phyloP scores from a whole-genome alignment of 352 stramenopile genomes.

The Globisporangium barbulae region DNA sequence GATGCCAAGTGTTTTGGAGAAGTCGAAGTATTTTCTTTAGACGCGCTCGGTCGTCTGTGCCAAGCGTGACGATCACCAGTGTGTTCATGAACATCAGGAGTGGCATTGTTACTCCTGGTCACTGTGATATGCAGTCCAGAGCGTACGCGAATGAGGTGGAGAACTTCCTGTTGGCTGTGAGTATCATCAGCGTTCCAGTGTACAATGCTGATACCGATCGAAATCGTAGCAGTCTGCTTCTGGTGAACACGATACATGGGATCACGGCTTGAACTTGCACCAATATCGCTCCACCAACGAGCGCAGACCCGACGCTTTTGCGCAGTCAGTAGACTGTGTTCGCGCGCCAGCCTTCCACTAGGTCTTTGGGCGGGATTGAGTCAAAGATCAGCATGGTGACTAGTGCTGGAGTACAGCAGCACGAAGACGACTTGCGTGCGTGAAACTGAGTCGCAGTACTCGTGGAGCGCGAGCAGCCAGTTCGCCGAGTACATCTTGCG shows the following conservation, averaged over 20 bases:
- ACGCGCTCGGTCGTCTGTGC: not conserved
- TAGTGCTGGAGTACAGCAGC: not conserved
- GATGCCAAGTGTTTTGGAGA: not conserved
- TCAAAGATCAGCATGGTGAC: not conserved
- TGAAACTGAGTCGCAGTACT: not conserved
- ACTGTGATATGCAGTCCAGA: not conserved
- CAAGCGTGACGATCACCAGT: not conserved
- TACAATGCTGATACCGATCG: not conserved
- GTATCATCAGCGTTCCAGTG: not conserved
- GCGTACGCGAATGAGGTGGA: conserved; percentile 8
- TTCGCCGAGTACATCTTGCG: not conserved
- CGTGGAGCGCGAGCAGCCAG: not conserved
- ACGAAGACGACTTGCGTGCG: not conserved
- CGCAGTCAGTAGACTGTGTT: not conserved
- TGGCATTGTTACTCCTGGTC: too few relatives aligned
- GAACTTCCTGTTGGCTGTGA: conserved; percentile 2
- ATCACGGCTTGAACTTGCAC: not conserved
- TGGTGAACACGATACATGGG: not conserved
- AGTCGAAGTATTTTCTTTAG: not conserved
- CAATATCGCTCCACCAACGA: not conserved
- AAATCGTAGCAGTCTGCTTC: not conserved
- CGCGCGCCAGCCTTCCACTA: not conserved
- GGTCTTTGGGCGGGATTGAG: not conserved
- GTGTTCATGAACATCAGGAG: not conserved
- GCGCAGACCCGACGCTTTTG: not conserved